phyloP scores from a whole-genome alignment of 2,329 filamentous ascomycete species.

The Acrocalymma vagum region DNA sequence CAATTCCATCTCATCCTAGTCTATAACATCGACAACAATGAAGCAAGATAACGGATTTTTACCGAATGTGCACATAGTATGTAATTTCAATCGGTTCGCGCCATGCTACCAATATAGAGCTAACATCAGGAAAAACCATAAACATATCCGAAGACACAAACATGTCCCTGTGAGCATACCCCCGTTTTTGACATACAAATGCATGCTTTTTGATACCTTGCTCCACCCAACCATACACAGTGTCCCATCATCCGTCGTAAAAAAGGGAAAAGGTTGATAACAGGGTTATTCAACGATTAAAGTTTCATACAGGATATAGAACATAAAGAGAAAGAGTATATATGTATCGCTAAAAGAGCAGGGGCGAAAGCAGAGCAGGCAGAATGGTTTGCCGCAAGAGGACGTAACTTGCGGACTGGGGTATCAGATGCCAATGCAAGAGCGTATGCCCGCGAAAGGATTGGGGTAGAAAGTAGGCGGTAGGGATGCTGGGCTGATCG shows the following conservation, averaged over 20 bases:
- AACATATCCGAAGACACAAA: constrained; percentile 1
- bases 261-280: not conserved
- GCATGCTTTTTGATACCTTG: constrained; percentile 2
- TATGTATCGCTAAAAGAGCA: constrained; percentile 1
- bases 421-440: constrained; percentile 19
- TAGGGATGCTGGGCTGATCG: not conserved
- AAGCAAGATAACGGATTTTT: no score
- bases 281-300: not conserved
- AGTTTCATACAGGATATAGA: constrained; percentile 19
- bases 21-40: no score
- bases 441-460: no score
- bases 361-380: constrained; percentile 1
- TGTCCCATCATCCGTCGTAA: constrained; percentile 10
- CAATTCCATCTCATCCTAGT: no score
- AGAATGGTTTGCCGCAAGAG: constrained; percentile 11
- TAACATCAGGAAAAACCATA: no score
- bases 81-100: not conserved
- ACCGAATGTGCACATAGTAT: not conserved
- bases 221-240: no score
- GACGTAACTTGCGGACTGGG: constrained; percentile 20
- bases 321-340: constrained; percentile 8
- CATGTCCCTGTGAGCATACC: not conserved
- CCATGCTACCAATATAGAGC: no score
- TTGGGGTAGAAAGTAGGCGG: not conserved
- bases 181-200: not conserved